phyloP scores from a whole-genome alignment of 2,329 filamentous ascomycete genomes.

The Phialophora expanda region DNA sequence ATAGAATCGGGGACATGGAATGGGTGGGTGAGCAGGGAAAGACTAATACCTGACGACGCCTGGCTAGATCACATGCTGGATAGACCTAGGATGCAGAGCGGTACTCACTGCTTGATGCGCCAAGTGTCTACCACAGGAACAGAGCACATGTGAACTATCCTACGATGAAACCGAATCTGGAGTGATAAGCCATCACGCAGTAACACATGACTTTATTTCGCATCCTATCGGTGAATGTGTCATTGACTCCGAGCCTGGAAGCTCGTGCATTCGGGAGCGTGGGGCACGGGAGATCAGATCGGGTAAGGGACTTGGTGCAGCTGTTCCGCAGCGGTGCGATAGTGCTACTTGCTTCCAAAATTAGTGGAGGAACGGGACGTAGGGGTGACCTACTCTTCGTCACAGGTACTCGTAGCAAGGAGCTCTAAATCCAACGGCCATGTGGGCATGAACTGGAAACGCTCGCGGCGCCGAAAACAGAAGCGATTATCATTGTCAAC shows the following conservation, averaged over 20 bases:
- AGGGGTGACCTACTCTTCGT: background rate
- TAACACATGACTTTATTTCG: background rate
- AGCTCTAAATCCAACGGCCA: background rate
- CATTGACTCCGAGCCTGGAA: background rate
- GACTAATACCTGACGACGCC: background rate
- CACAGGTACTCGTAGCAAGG: background rate
- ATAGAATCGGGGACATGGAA: conserved; percentile 4
- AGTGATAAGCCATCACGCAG: background rate
- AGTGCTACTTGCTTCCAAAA: too few species aligned
- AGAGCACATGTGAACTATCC: background rate
- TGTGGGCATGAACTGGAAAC: background rate
- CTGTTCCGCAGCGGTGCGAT: background rate
- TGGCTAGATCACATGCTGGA: background rate
- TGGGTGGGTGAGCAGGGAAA: background rate
- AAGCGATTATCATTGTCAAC: background rate
- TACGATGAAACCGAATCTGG: background rate
- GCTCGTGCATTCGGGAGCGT: background rate
- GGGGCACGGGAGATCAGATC: background rate
- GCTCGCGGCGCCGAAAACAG: background rate
- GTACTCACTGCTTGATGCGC: background rate
- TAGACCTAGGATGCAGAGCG: background rate
- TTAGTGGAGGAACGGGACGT: background rate
- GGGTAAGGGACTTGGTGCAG: background rate
- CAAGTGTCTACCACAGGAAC: background rate
- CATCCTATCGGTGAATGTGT: background rate